A percentile compares a stretch with the other conserved stretches of the same genome.
These are phyloP conservation scores for Polyporus arcularius DNA, from an alignment of 768 basidiomycete species.

Conservation along the genomic window DNA sequence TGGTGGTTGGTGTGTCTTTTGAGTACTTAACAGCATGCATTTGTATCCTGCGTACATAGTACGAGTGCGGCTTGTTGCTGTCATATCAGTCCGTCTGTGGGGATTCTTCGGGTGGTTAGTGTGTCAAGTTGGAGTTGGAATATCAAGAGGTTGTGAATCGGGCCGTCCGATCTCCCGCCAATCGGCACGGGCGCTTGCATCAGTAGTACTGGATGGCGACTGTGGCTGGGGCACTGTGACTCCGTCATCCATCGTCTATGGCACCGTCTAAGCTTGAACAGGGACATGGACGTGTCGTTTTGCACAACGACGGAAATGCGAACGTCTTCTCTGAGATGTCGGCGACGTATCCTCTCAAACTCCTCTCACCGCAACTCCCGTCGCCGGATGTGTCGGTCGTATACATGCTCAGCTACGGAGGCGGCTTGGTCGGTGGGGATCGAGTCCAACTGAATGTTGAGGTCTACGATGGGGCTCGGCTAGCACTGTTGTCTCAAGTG, in stretches of 20 bases:
- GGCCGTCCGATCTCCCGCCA: background rate
- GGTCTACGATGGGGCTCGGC: conserved; percentile 54
- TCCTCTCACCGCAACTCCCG: conserved; percentile 68
- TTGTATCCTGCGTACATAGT: too few species aligned
- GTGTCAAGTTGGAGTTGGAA: background rate
- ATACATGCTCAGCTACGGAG: conserved; percentile 87
- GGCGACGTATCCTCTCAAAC: conserved; percentile 85
- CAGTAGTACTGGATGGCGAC: background rate
- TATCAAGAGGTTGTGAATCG: background rate
- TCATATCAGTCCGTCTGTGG: too few species aligned
- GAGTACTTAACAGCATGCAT: too few species aligned
- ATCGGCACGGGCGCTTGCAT: background rate
- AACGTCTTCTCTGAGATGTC: conserved; percentile 74
- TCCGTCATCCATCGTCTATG: conserved; percentile 1
- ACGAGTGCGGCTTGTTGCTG: too few species aligned
- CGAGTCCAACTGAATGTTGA: conserved; percentile 60
- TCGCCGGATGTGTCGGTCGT: conserved; percentile 59
- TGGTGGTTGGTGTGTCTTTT: too few species aligned
- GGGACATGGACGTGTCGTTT: conserved; percentile 61
- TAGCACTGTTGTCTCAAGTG: conserved; percentile 87
- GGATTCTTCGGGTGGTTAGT: too few species aligned
- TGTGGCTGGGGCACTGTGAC: background rate
- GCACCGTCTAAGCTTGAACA: conserved; percentile 16
- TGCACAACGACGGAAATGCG: conserved; percentile 52
- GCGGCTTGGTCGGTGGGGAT: conserved; percentile 90